Evolutionary conservation across 805 yeast species (phyloP), one percentile per base, ranked within the genome.

Genomic region (Kodamaea laetipori): DNA sequence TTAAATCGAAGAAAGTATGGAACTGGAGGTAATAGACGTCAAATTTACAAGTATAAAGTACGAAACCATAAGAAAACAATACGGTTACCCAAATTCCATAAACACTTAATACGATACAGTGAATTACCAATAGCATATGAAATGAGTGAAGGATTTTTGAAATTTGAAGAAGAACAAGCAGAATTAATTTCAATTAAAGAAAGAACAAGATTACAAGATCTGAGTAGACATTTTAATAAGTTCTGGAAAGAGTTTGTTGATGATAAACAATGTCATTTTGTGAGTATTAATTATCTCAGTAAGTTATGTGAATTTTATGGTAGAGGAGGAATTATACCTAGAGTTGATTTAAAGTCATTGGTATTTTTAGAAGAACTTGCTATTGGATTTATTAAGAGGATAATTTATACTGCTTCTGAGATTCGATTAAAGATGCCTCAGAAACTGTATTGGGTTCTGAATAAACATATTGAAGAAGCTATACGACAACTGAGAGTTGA

Each of bases 71-170:
- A 24, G 25, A 40, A 28, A 37, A 36, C 19, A 8, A 37, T 48
- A 15, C 40, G 35, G 26, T 51, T 50, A 18, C 43, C 45, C 4
- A 32, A 31, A 13, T 31, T 36, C 1, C 50, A 48, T 25, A 46
- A 49, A 16, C 41, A 51, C 13, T 52, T 74, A 23, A 44, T 69
- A 2, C 51, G 59, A 10, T 74, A 76, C 52, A 58, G 62, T 21
- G 75, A 76, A 9, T 58, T 81, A 7, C 85, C 86, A 1, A 65
- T 67, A 3, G 77, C 82, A 1, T 59, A 66, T 46, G 86, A 81
- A 51, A 66, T 81, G 65, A 73, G 76, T 46, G 67, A 66, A 6
- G 56, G 56, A 13, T 73, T 66, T 44, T 52, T 75, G 1, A 54
- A 58, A 4, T 54, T 74, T 48, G 86, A 81, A 50, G 76, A 76